A percentile compares a stretch with the other conserved stretches of the same genome.
Evolutionary conservation across 2,329 filamentous ascomycete genomes (phyloP).

Genomic region (Westerdykella aurantiaca): DNA sequence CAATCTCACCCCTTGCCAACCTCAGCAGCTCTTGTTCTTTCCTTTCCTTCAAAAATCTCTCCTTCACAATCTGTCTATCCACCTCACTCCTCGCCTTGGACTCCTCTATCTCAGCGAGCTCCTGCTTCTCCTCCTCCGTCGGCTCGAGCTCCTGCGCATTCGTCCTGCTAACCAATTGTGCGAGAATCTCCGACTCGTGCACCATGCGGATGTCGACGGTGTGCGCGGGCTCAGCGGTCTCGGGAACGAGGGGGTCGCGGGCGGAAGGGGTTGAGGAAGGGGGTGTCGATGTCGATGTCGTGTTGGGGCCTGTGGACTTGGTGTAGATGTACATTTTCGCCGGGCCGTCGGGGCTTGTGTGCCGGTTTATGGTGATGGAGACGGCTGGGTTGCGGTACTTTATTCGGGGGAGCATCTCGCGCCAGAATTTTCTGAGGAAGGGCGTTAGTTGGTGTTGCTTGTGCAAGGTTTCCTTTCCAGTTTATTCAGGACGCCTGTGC

Average conservation of each 20-base stretch:
- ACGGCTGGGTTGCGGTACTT: slow-evolving; percentile 92
- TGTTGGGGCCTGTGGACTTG: slow-evolving; percentile 8
- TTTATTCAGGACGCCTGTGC: not conserved
- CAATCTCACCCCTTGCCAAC: slow-evolving; percentile 46
- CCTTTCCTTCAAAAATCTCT: slow-evolving; percentile 53
- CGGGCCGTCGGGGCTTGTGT: slow-evolving; percentile 39
- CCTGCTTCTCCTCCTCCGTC: slow-evolving; percentile 54
- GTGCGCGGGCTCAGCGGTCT: slow-evolving; percentile 34
- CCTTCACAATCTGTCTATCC: slow-evolving; percentile 52
- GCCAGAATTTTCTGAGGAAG: slow-evolving; percentile 77
- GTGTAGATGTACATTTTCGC: slow-evolving; percentile 30
- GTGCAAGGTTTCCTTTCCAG: not conserved
- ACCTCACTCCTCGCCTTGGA: slow-evolving; percentile 46
- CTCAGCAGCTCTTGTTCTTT: slow-evolving; percentile 56
- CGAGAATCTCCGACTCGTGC: slow-evolving; percentile 57
- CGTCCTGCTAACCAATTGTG: slow-evolving; percentile 57
- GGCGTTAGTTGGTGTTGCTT: slow-evolving; percentile 3
- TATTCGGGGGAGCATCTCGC: slow-evolving; percentile 70
- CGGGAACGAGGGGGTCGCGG: slow-evolving; percentile 22
- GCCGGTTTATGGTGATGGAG: slow-evolving; percentile 75
- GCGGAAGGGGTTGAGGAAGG: slow-evolving; percentile 17
- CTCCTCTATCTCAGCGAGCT: slow-evolving; percentile 55
- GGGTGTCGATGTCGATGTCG: slow-evolving; percentile 6
- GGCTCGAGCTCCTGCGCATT: slow-evolving; percentile 54
- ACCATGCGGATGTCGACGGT: slow-evolving; percentile 56